Percentiles rank a stretch among this genome's conserved stretches.
Conservation (phyloP, 2,329 filamentous ascomycete genomes). For the Cladosporium phlei region DNA sequence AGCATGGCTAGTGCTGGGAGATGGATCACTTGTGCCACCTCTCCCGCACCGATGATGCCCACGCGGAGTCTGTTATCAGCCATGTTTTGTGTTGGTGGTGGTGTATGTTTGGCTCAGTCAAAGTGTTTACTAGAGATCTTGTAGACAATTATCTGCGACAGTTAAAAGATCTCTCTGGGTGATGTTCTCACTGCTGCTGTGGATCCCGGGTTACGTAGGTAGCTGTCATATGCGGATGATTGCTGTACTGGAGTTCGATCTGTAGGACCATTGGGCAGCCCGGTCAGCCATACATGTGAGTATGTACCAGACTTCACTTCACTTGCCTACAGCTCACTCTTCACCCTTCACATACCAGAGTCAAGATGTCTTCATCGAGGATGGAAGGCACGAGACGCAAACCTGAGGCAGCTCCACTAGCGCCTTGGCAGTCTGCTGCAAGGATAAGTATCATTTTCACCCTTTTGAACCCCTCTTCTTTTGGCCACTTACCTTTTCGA, state of each 20-base stretch:
- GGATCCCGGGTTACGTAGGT: constrained; percentile 10
- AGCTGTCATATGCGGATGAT: too few species aligned
- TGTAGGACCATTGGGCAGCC: too few species aligned
- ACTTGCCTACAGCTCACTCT: too few species aligned
- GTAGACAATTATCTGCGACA: not conserved
- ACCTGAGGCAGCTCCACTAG: too few species aligned
- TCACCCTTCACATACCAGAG: too few species aligned
- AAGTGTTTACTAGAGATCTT: not conserved
- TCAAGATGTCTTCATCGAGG: too few species aligned
- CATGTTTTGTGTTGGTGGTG: not conserved
- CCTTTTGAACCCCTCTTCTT: not conserved
- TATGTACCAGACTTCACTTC: too few species aligned
- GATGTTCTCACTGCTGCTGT: constrained; percentile 3
- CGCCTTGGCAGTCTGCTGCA: too few species aligned
- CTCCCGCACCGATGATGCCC: constrained; percentile 46
- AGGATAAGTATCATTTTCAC: not conserved
- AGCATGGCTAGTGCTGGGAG: constrained; percentile 47
- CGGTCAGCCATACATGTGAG: too few species aligned
- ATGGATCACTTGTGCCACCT: constrained; percentile 45
- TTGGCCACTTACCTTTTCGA: constrained; percentile 10
- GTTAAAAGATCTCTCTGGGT: not conserved
- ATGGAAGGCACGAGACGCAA: too few species aligned
- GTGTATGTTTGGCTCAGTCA: too few species aligned
- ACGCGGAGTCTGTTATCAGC: constrained; percentile 25
- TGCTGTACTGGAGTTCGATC: too few species aligned